Evolutionary conservation across 2,329 filamentous ascomycete species (phyloP), one percentile per base, ranked within the genome.

Genomic region (Aspergillus jensenii): DNA sequence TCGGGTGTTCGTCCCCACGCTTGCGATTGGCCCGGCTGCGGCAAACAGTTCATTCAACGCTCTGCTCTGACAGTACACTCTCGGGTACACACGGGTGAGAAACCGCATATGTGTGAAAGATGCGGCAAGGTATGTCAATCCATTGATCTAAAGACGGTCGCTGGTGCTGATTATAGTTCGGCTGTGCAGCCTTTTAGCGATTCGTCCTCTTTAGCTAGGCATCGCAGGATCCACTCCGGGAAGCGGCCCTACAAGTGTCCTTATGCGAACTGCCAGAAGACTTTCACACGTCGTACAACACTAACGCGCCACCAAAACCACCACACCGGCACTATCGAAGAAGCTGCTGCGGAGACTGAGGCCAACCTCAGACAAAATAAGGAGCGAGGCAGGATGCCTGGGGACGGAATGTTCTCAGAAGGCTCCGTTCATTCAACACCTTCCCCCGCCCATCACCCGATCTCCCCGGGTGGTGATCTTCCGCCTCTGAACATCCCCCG

Each of bases 161-260:
- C 15, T 19, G 12, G 21, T 39, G 27, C 44, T 56, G 57, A 59
- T 55, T 52, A 11, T n/a, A 6, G 1, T 41, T 17, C 41, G 27
- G 52, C 35, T 25, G 35, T 68, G 35, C 69, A 96, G 93, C 91
- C 91, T 11, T 99, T 99, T 71, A 96, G 93, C 71, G 95, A 99
- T 74, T 96, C 91, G 47, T 96, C 91, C 69, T 98, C 93, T 17
- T 81, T 99, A 21, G 95, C 95, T 14, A 86, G 95, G 55, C 95
- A 99, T 77, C 88, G 95, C 59, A 87, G 95, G 63, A 98, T 97
- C 60, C 95, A 99, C 73, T 96, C 91, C 4, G 95, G 95, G 59
- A 96, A 95, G 77, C 85, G 95, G 50, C 95, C 95, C 1, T 99
- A 98, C 81, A 96, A 96, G 76, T 99, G 95, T 77, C 93, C 93